Percentiles rank a stretch among this genome's conserved stretches.
phyloP scores from a whole-genome alignment of 2,329 filamentous ascomycete genomes.

The Aureobasidium sp. region DNA sequence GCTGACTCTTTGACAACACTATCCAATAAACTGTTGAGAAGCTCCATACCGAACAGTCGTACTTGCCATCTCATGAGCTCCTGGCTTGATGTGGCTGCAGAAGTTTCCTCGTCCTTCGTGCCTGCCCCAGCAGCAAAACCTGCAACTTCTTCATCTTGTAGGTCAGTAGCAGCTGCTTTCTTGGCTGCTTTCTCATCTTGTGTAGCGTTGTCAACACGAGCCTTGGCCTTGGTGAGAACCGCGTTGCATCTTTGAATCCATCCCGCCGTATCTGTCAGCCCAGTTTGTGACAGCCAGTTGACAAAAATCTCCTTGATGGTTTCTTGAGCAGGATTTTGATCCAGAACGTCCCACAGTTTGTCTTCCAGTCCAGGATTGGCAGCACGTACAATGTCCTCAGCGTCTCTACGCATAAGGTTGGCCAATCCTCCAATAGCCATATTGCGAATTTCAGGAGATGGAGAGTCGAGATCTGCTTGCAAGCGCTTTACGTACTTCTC shows the following conservation, averaged over 20 bases:
- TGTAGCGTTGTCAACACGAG: slow-evolving; percentile 43
- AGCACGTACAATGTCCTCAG: slow-evolving; percentile 68
- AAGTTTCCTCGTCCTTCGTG: slow-evolving; percentile 37
- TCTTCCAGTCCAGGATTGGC: slow-evolving; percentile 77
- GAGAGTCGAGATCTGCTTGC: slow-evolving; percentile 66
- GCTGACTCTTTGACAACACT: slow-evolving; percentile 72
- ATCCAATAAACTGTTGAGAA: slow-evolving; percentile 72
- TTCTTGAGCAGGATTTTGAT: slow-evolving; percentile 65
- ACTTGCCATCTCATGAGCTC: slow-evolving; percentile 95
- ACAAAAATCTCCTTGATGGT: slow-evolving; percentile 79
- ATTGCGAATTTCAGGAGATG: slow-evolving; percentile 60
- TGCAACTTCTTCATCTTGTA: slow-evolving; percentile 93
- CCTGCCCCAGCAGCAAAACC: slow-evolving; percentile 77
- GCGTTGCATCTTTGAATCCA: slow-evolving; percentile 88
- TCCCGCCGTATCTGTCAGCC: slow-evolving; percentile 64
- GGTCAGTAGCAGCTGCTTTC: slow-evolving; percentile 50
- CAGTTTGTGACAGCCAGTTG: slow-evolving; percentile 91
- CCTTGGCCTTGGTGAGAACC: slow-evolving; percentile 78
- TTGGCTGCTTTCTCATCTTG: slow-evolving; percentile 36
- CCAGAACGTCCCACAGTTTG: slow-evolving; percentile 82
- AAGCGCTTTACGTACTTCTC: slow-evolving; percentile 74
- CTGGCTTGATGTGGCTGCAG: slow-evolving; percentile 47
- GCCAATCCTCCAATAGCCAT: slow-evolving; percentile 82
- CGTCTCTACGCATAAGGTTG: slow-evolving; percentile 89
- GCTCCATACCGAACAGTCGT: slow-evolving; percentile 84